A percentile compares a stretch with the other conserved stretches of the same genome.
Evolutionary conservation across 805 yeast genomes (phyloP).

Genomic region (Spathaspora arborariae): DNA sequence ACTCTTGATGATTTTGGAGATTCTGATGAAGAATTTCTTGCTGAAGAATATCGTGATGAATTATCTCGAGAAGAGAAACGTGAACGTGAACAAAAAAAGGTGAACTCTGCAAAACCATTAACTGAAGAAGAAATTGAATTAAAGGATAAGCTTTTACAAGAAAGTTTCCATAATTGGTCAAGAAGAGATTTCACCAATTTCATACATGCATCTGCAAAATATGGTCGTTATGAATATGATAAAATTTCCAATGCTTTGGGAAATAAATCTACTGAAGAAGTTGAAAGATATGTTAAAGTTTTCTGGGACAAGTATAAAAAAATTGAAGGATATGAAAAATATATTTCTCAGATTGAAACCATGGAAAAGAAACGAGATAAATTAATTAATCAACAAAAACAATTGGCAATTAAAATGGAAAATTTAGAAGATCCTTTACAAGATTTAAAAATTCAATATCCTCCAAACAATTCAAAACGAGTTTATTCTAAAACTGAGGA

Average conservation of each 20-base stretch:
- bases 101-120: slow-evolving; percentile 54
- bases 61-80: slow-evolving; percentile 34
- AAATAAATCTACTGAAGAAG: slow-evolving; percentile 56
- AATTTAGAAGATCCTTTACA: slow-evolving; percentile 57
- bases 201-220: slow-evolving; percentile 64
- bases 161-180: slow-evolving; percentile 67
- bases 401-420: slow-evolving; percentile 51
- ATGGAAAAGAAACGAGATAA: slow-evolving; percentile 67
- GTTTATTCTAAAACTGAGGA: slow-evolving; percentile 70
- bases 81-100: slow-evolving; percentile 48
- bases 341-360: slow-evolving; percentile 64
- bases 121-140: slow-evolving; percentile 57
- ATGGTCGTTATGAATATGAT: slow-evolving; percentile 51
- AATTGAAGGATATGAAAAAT: slow-evolving; percentile 70
- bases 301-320: slow-evolving; percentile 62
- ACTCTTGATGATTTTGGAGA: slow-evolving; percentile 60
- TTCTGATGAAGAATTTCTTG: slow-evolving; percentile 46
- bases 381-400: slow-evolving; percentile 49
- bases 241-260: slow-evolving; percentile 54
- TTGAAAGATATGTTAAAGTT: slow-evolving; percentile 50
- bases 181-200: slow-evolving; percentile 72
- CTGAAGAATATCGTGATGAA: slow-evolving; percentile 42
- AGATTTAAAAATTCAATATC: slow-evolving; percentile 63
- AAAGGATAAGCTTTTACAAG: slow-evolving; percentile 50
- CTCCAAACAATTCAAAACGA: slow-evolving; percentile 80